Conservation (phyloP, 495 filamentous ascomycete genomes). For the Penicillium roqueforti region DNA sequence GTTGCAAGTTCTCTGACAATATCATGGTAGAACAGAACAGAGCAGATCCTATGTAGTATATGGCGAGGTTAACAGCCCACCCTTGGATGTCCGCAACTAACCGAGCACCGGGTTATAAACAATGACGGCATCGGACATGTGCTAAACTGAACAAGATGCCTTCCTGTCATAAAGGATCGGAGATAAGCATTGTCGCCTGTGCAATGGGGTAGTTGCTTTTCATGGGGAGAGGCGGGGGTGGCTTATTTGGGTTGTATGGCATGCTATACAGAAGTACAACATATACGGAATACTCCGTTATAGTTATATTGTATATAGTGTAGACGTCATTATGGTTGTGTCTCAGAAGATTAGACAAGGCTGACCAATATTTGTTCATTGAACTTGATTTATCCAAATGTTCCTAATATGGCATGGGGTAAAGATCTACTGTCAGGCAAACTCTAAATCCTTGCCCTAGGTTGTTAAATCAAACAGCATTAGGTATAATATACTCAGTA, state of each 20-base stretch:
- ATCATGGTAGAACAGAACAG: not conserved
- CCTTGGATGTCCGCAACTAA: not conserved
- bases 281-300: too few relatives aligned
- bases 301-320: not conserved
- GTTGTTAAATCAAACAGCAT: not conserved
- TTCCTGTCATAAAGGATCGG: not conserved
- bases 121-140: slow-evolving; percentile 1
- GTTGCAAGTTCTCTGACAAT: not conserved
- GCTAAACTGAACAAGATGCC: not conserved
- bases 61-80: too few relatives aligned
- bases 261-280: not conserved
- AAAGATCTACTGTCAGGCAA: not conserved
- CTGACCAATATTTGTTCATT: not conserved
- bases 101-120: not conserved
- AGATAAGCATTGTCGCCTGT: not conserved
- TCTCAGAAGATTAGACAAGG: too few relatives aligned
- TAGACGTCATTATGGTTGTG: slow-evolving; percentile 3
- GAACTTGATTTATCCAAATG: not conserved
- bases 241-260: not conserved
- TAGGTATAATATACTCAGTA: not conserved
- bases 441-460: not conserved
- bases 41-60: too few relatives aligned
- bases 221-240: not conserved
- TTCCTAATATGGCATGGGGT: not conserved
- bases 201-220: not conserved